Evolutionary conservation across 23 red algal species (phyloP).

Genomic region (Gracilaria caudata): DNA sequence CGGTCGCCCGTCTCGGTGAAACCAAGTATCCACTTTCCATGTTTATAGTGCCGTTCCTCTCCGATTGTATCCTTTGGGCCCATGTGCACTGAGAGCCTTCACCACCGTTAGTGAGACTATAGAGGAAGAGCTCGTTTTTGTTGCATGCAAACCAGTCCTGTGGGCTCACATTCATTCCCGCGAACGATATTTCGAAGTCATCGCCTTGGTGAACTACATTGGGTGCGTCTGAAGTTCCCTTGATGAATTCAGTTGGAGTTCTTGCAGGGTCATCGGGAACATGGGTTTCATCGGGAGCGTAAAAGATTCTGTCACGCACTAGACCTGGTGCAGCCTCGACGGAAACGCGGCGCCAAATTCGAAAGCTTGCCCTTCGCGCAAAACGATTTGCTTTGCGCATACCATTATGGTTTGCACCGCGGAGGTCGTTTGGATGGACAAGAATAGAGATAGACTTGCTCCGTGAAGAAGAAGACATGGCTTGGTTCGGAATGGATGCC

Average conservation of each 20-base stretch:
- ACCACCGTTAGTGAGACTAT: constrained; percentile 2
- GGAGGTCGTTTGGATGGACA: constrained; percentile 19
- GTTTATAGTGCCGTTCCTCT: neutral
- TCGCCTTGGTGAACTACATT: constrained; percentile 13
- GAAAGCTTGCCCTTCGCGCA: neutral
- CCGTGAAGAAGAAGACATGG: constrained; percentile 4
- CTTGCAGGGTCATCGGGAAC: neutral
- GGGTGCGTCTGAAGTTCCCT: neutral
- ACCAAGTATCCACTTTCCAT: constrained; percentile 14
- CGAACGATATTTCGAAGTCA: constrained; percentile 38
- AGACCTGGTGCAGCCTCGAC: constrained; percentile 22
- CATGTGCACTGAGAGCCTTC: neutral
- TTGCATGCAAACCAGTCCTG: constrained; percentile 17
- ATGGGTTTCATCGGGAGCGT: neutral
- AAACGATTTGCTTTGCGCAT: constrained; percentile 21
- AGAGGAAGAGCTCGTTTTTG: constrained; percentile 20
- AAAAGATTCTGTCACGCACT: constrained; percentile 4
- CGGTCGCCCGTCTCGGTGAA: neutral
- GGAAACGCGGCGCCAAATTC: constrained; percentile 19
- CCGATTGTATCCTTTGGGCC: neutral
- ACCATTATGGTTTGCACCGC: constrained; percentile 4
- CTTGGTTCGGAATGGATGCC: no score
- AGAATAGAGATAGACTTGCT: constrained; percentile 18
- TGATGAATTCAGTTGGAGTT: constrained; percentile 27
- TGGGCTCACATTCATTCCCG: constrained; percentile 21